Base-by-base conservation (phyloP, 352 stramenopile genomes). In the Saprolegnia diclina region DNA sequence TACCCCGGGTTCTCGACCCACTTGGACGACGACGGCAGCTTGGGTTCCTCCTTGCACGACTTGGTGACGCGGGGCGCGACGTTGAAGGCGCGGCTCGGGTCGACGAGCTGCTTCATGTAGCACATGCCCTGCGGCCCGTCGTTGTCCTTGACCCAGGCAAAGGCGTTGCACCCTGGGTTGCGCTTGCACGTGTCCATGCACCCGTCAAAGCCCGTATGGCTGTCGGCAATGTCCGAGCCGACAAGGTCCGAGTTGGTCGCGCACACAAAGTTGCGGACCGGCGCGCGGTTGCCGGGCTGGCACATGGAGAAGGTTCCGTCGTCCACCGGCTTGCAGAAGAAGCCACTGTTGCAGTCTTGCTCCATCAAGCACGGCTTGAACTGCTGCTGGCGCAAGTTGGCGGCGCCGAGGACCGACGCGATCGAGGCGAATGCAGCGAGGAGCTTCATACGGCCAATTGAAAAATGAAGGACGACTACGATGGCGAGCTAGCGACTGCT, bases 221-320 rank as follows among this genome's bases (percentile, higher is more conserved):
- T 18, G 18, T 19, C 45, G 18, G 21, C 21, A 52, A 52, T 52
- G 21, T 52, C 45, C 18, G 18, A 18, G 18, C 45, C 45, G 21
- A 19, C 18, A 21, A 52, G 21, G 21, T 52, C 21, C 18, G 45
- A 19, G 18, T 52, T 18, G 45, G 18, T 21, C 18, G 45, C 18
- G 21, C 45, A 52, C 18, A 52, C 45, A 21, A 52, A 52, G 21
- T 19, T 52, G 21, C 45, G 45, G 21, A 18, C 18, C 18, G 45
- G 18, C n/a, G 45, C 18, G 21, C 45, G 45, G 21, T 18, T 21
- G 21, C 45, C 45, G 21, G 45, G 45, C 21, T 52, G 45, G 21
- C 45, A 52, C 45, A 52, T 52, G 18, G 45, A 52, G 21, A 52
- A 52, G 21, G 45, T 52, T 52, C 45, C 45, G 21, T 52, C 45